Evolutionary conservation across 441 rosid genomes (phyloP).

Genomic region (Adansonia rubrostipa): DNA sequence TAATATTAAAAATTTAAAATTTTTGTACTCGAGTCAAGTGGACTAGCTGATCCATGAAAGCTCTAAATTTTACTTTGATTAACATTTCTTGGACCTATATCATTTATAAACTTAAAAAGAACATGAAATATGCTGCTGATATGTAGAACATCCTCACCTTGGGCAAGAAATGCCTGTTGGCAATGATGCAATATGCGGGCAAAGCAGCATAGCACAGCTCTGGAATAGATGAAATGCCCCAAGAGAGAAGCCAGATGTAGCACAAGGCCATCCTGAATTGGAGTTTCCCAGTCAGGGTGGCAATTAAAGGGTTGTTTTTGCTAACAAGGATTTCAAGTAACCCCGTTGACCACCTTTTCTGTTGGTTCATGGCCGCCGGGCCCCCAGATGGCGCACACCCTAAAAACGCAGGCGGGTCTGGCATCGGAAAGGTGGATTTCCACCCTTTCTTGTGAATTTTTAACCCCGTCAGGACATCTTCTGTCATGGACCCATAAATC

Average conservation of each 20-base stretch:
- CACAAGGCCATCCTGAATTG: slow-evolving; percentile 44
- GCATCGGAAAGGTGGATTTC: slow-evolving; percentile 34
- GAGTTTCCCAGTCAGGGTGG: slow-evolving; percentile 27
- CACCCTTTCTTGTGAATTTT: slow-evolving; percentile 67
- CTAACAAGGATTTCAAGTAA: slow-evolving; percentile 43
- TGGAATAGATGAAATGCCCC: slow-evolving; percentile 48
- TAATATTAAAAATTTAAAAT: too few relatives aligned
- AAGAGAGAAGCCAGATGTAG: slow-evolving; percentile 30
- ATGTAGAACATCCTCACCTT: slow-evolving; percentile 33
- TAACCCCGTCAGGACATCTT: slow-evolving; percentile 54
- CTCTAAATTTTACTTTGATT: too few relatives aligned
- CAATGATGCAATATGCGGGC: slow-evolving; percentile 54
- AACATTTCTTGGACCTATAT: too few relatives aligned
- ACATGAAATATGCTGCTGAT: not conserved
- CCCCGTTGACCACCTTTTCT: slow-evolving; percentile 63
- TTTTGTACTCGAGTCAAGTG: too few relatives aligned
- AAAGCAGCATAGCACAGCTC: slow-evolving; percentile 49
- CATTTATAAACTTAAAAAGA: too few relatives aligned
- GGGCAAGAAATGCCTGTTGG: slow-evolving; percentile 50
- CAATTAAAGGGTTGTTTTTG: slow-evolving; percentile 19
- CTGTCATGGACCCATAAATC: slow-evolving; percentile 52
- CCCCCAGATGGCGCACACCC: slow-evolving; percentile 49
- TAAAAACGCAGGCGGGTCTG: slow-evolving; percentile 43
- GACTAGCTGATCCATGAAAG: too few relatives aligned
- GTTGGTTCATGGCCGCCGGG: slow-evolving; percentile 46